Evolutionary conservation across 2,329 filamentous ascomycete species (phyloP).

Genomic region (Monosporascus sp.): DNA sequence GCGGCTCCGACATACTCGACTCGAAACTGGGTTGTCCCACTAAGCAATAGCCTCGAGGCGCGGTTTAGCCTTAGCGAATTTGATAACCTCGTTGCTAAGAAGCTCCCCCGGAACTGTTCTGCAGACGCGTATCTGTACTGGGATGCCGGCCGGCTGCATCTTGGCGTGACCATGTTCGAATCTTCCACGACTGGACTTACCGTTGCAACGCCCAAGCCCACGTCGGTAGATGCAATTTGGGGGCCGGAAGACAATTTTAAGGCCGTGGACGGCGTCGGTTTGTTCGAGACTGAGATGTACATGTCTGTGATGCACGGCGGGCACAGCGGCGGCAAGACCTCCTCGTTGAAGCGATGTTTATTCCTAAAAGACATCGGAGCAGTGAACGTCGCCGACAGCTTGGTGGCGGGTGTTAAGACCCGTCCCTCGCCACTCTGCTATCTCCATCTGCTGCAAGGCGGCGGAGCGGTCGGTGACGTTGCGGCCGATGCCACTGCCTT

Average conservation of each 20-base stretch:
- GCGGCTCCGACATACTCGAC: conserved; percentile 33
- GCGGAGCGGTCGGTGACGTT: conserved; percentile 43
- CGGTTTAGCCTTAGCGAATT: conserved; percentile 32
- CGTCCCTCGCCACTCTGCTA: conserved; percentile 52
- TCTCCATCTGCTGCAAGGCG: conserved; percentile 57
- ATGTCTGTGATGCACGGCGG: conserved; percentile 55
- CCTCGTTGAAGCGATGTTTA: conserved; percentile 58
- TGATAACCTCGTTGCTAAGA: conserved; percentile 29
- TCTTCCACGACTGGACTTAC: conserved; percentile 18
- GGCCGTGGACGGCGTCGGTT: conserved; percentile 38
- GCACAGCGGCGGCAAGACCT: conserved; percentile 53
- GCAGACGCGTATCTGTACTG: conserved; percentile 52
- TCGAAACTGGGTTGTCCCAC: conserved; percentile 35
- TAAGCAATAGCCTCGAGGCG: conserved; percentile 27
- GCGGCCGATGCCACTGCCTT: conserved; percentile 47
- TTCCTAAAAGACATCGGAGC: conserved; percentile 47
- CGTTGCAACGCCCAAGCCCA: conserved; percentile 7
- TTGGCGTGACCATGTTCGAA: conserved; percentile 49
- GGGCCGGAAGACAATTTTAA: conserved; percentile 28
- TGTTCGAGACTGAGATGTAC: conserved; percentile 58
- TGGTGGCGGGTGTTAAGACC: conserved; percentile 40
- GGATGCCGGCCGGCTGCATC: conserved; percentile 36
- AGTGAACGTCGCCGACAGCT: conserved; percentile 22
- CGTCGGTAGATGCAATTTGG: conserved; percentile 17
- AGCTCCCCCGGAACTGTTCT: conserved; percentile 38